Evolutionary conservation across 2,329 filamentous ascomycete species (phyloP).

Genomic region (Polychaeton citri): DNA sequence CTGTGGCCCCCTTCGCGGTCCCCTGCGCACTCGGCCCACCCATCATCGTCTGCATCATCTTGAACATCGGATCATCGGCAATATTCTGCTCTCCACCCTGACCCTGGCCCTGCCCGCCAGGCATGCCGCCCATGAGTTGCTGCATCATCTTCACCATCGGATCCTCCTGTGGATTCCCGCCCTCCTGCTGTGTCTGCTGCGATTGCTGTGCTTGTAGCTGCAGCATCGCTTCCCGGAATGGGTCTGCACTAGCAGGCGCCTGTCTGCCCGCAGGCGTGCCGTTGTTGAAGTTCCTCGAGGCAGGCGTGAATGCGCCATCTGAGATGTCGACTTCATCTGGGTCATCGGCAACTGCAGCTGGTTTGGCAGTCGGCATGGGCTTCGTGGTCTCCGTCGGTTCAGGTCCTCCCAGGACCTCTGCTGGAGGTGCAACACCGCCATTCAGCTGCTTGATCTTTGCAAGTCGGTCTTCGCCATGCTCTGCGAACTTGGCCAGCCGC

Average conservation of each 20-base stretch:
- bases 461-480: constrained; percentile 55
- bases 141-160: constrained; percentile 64
- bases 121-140: constrained; percentile 49
- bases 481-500: constrained; percentile 64
- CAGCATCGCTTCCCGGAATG: constrained; percentile 17
- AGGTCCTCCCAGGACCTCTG: constrained; percentile 17
- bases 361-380: constrained; percentile 14
- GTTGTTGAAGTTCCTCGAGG: constrained; percentile 5
- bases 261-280: constrained; percentile 6
- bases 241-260: constrained; percentile 9
- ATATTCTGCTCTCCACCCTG: constrained; percentile 20
- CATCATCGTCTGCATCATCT: constrained; percentile 33
- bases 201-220: constrained; percentile 16
- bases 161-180: constrained; percentile 32
- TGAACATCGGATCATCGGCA: constrained; percentile 28
- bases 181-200: constrained; percentile 2
- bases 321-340: constrained; percentile 71
- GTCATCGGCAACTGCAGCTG: constrained; percentile 37
- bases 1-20: not conserved
- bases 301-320: constrained; percentile 28
- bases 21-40: constrained; percentile 16
- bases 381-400: constrained; percentile 15
- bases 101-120: constrained; percentile 18
- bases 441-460: constrained; percentile 64
- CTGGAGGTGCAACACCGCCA: constrained; percentile 25